Percentiles rank a stretch among this genome's conserved stretches.
These are phyloP conservation scores for Rubia balearica DNA, from an alignment of 305 asterid genomes.

Conservation along the genomic window DNA sequence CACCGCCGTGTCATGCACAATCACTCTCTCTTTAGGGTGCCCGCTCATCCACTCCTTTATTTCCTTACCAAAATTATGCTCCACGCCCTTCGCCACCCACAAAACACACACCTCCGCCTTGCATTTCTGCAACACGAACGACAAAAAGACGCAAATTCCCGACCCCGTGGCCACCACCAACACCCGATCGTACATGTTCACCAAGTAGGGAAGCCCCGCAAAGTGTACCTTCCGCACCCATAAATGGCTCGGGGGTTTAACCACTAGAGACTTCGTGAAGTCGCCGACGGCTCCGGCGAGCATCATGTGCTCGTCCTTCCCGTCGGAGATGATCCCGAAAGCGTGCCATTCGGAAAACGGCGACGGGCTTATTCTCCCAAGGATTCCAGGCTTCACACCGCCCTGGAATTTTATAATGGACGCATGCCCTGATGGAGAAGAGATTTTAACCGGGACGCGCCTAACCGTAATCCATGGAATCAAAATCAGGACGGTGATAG, in stretches of 20 bases:
- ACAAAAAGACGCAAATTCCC: conserved; percentile 58
- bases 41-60: conserved; percentile 52
- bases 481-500: conserved; percentile 30
- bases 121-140: conserved; percentile 52
- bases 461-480: conserved; percentile 54
- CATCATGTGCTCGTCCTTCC: conserved; percentile 49
- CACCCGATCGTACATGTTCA: conserved; percentile 46
- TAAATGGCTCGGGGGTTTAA: conserved; percentile 43
- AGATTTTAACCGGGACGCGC: conserved; percentile 38
- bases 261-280: conserved; percentile 46
- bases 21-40: conserved; percentile 39
- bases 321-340: conserved; percentile 52
- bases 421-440: conserved; percentile 64
- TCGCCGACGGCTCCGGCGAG: conserved; percentile 66
- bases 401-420: conserved; percentile 52
- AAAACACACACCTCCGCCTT: conserved; percentile 45
- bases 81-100: conserved; percentile 68
- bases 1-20: conserved; percentile 54
- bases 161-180: conserved; percentile 71
- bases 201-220: conserved; percentile 56
- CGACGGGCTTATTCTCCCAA: conserved; percentile 58
- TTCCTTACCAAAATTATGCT: conserved; percentile 48
- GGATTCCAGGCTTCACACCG: conserved; percentile 42
- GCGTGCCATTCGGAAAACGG: conserved; percentile 70
- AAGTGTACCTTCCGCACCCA: conserved; percentile 66